Conservation (phyloP, 1,284 basidiomycete genomes). For the Microbotryum lychnidis-dioicae region DNA sequence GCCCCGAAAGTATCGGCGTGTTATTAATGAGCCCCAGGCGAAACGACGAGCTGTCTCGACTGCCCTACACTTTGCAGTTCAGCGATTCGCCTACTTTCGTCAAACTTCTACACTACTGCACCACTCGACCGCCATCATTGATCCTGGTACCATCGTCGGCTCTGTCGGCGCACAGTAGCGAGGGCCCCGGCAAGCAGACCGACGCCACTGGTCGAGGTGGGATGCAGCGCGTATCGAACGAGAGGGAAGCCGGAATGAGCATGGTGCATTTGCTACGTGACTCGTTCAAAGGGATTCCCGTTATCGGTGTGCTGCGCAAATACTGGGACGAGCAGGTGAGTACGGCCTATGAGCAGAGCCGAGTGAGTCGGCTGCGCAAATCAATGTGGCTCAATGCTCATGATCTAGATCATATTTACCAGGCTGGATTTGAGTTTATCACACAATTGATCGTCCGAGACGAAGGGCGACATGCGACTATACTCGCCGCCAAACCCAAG, state of each 20-base stretch:
- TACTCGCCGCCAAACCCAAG: constrained; percentile 12
- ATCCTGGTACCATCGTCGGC: constrained; percentile 74
- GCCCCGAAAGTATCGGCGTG: background rate
- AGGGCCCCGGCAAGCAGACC: background rate
- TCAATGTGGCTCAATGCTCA: background rate
- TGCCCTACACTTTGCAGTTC: constrained; percentile 1
- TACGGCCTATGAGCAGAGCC: background rate
- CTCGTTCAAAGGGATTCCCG: background rate
- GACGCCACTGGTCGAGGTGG: constrained; percentile 17
- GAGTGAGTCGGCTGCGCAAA: background rate
- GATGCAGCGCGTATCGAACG: background rate
- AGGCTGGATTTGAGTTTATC: constrained; percentile 29
- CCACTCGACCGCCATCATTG: constrained; percentile 59
- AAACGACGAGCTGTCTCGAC: too few species aligned
- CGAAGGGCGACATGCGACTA: constrained; percentile 20
- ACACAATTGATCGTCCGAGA: constrained; percentile 26
- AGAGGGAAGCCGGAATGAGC: constrained; percentile 27
- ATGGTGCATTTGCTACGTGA: background rate
- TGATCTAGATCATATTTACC: background rate
- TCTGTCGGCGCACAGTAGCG: constrained; percentile 53
- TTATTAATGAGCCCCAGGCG: background rate
- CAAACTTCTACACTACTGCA: constrained; percentile 77
- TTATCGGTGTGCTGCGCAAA: constrained; percentile 14
- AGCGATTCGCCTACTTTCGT: constrained; percentile 54
- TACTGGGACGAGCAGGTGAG: constrained; percentile 29